phyloP scores from a whole-genome alignment of 176 grass and related monocot species.

The Saccharum officinarum region DNA sequence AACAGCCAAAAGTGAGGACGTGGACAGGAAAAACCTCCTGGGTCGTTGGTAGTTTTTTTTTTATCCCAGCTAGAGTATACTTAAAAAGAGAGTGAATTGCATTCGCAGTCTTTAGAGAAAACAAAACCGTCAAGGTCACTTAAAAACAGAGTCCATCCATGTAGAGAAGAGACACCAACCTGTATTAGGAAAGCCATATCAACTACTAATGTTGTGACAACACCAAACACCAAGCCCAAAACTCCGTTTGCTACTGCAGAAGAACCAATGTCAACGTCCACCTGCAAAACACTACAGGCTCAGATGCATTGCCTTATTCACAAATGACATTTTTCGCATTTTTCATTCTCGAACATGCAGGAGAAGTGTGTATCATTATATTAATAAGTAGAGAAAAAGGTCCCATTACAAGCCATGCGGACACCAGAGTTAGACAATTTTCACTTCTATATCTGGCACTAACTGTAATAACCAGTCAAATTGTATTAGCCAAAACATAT shows the following conservation, averaged over 20 bases:
- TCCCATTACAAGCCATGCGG: background rate
- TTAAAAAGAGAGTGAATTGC: background rate
- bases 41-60: background rate
- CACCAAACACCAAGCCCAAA: constrained; percentile 86
- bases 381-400: background rate
- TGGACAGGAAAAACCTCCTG: background rate
- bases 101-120: background rate
- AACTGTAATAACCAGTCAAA: background rate
- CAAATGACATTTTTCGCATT: background rate
- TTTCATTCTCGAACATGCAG: background rate
- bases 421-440: background rate
- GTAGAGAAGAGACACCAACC: constrained; percentile 33
- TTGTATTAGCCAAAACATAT: background rate
- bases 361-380: background rate
- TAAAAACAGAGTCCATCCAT: background rate
- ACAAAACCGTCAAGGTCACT: background rate
- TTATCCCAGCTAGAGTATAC: background rate
- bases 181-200: constrained; percentile 97
- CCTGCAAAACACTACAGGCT: constrained; percentile 37
- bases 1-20: background rate
- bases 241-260: constrained; percentile 94
- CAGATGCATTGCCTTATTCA: constrained; percentile 1
- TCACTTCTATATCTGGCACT: background rate
- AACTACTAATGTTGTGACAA: constrained; percentile 76
- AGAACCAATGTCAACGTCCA: constrained; percentile 94